Conservation (phyloP, 2,329 filamentous ascomycete species). For the Penicillium sp. region DNA sequence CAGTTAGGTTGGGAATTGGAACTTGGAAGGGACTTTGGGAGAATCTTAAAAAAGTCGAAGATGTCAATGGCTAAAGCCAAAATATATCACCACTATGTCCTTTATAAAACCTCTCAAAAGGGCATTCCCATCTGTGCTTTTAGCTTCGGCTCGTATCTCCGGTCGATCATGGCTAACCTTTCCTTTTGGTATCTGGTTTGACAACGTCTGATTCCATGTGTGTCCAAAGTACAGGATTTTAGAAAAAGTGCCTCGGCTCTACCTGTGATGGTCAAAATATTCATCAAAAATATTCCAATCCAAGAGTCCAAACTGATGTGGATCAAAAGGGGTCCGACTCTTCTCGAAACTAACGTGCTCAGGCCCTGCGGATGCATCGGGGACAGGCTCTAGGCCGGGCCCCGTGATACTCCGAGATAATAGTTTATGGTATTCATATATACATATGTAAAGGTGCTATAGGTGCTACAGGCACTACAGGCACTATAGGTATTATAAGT, state of each 20-base stretch:
- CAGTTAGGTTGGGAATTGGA: background rate
- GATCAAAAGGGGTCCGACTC: background rate
- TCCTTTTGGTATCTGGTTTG: background rate
- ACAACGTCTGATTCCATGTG: background rate
- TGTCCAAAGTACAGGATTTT: background rate
- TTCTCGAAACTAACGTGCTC: background rate
- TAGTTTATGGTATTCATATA: background rate
- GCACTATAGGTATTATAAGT: too few species aligned
- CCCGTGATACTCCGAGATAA: background rate
- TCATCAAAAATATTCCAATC: background rate
- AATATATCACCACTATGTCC: background rate
- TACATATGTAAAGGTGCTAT: too few species aligned
- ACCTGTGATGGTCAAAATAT: background rate
- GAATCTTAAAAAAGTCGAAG: background rate
- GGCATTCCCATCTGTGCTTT: background rate
- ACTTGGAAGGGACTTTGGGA: too few species aligned
- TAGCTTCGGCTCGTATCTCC: background rate
- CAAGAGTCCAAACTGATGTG: background rate
- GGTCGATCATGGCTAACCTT: background rate
- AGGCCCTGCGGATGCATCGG: background rate
- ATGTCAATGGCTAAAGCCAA: background rate
- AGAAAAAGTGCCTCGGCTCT: background rate
- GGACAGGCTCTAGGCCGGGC: background rate
- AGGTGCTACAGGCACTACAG: too few species aligned
- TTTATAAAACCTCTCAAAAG: background rate